Evolutionary conservation across 768 basidiomycete genomes (phyloP).

Genomic region (Trametes cinnabarina): DNA sequence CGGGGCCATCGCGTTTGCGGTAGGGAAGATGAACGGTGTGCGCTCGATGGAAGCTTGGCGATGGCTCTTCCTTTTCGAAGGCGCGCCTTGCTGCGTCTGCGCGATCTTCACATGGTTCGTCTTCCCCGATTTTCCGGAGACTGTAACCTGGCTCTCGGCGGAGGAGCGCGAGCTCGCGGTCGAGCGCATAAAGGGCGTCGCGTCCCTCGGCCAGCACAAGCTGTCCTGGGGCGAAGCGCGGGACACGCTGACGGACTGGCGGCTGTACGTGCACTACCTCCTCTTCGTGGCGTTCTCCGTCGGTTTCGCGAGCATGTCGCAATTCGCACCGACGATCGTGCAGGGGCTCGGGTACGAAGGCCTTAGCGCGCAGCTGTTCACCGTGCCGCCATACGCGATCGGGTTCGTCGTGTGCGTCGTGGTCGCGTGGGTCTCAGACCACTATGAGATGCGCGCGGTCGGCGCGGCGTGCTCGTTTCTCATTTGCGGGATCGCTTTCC

Average conservation of each 20-base stretch:
- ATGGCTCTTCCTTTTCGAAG: conserved; percentile 46
- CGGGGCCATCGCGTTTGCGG: conserved; percentile 32
- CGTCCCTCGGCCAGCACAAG: conserved; percentile 33
- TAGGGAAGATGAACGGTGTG: conserved; percentile 30
- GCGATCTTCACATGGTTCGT: conserved; percentile 9
- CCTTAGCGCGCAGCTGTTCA: conserved; percentile 57
- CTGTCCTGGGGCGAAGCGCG: conserved; percentile 40
- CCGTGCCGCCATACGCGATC: conserved; percentile 47
- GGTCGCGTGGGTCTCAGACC: conserved; percentile 22
- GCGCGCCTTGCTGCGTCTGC: conserved; percentile 15
- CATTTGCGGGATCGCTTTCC: conserved; percentile 20
- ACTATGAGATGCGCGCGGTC: conserved; percentile 20
- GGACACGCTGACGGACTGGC: conserved; percentile 36
- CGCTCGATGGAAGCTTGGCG: conserved; percentile 28
- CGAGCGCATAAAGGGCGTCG: conserved; percentile 37
- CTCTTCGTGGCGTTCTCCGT: conserved; percentile 42
- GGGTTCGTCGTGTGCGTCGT: conserved; percentile 28
- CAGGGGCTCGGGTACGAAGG: conserved; percentile 55
- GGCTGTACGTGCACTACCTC: conserved; percentile 39
- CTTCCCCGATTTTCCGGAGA: conserved; percentile 23
- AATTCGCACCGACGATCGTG: conserved; percentile 75
- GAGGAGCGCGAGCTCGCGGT: conserved; percentile 36
- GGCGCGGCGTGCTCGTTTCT: conserved; percentile 14
- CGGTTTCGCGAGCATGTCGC: conserved; percentile 40
- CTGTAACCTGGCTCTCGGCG: conserved; percentile 16